Evolutionary conservation across 768 basidiomycete genomes (phyloP), one percentile per base, ranked within the genome.

Genomic region (Xanthoconium stramineum): DNA sequence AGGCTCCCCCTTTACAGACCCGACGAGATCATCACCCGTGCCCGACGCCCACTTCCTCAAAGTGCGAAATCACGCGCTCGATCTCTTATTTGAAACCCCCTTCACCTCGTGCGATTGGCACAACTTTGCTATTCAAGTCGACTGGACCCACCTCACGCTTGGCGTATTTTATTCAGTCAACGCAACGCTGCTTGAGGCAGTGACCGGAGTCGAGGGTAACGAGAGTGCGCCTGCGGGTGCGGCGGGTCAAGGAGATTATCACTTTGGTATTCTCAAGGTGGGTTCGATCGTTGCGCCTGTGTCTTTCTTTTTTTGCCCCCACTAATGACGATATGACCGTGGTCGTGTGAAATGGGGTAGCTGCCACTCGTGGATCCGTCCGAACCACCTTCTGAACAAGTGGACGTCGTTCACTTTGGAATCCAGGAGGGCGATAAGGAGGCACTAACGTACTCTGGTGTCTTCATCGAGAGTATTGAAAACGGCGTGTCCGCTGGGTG

Each of bases 251-350:
- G 85, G 85, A 9, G 82, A 86, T 48, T 84, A 82, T 72, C 83
- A 85, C 62, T 78, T 85, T 59, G 83, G 80, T 3, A 63, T 85
- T 5, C 69, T 86, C 48, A 85, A 86, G 76, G 82, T 83, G 35
- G 36, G 71, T 61, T 40, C 11, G 40, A n/a, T 35, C 14, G 1
- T 20, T 28, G 6, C 9, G 6, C 12, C 40, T 10, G 39, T 8
- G 2, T 8, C 17, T 24, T 39, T 24, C 17, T 35, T 19, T 17
- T 8, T 32, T 14, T 12, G 20, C 35, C 46, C 29, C 28, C 51
- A 12, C 35, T 51, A 28, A 58, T 20, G 32, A 15, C 39, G 14
- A 24, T 32, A 30, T 47, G 33, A 35, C 14, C n/a, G 35, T 52
- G 38, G 33, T 30, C 50, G 28, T 54, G 44, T 20, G 13, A 30